Base-by-base conservation (phyloP, 306 rosid species). In the Rosa persica region DNA sequence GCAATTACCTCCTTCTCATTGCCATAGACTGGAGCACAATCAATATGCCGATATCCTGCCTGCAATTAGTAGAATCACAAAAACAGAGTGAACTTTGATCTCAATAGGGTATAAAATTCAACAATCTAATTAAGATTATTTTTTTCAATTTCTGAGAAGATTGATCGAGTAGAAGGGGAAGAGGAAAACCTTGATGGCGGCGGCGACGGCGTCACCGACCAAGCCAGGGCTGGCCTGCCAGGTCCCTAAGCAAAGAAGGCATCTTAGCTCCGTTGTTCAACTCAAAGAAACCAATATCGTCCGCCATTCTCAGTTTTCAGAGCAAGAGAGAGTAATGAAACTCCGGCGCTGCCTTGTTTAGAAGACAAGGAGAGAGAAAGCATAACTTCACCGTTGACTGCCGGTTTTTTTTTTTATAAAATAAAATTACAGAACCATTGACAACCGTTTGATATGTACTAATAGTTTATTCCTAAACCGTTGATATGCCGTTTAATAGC, bases 1-100 rank as follows among this genome's bases (percentile, higher is more conserved):
- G 52, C 34, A 30, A 22, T 74, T 86, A 93, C 96, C 94, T 93
- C 98, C 72, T 78, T 78, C 82, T 93, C 97, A 0, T 93, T 91
- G 66, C 73, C 90, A 78, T 91, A 91, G 55, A 88, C 4, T 74
- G 82, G 92, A 89, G 98, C 92, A 77, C 98, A 93, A 78, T 93
- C 97, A 71, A 93, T 88, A 72, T 93, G 97, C 48, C 97, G 88
- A 81, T 89, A 93, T 64, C 98, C 98, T 75, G 70, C 74, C 98
- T 91, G 86, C 27, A 81, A 48, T 74, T 43, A 16, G 17, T 67
- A 52, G 10, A 72, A 67, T 43, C 66, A 67, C 66, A 48, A 48
- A 48, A 49, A 4, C 0, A 49, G 54, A 49, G 6, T 49, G 0
- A 16, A 49, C 16, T 49, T 49, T 49, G 7, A 49, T 15, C 54